phyloP scores from a whole-genome alignment of 495 filamentous ascomycete genomes.

The Aspergillus ostianus region DNA sequence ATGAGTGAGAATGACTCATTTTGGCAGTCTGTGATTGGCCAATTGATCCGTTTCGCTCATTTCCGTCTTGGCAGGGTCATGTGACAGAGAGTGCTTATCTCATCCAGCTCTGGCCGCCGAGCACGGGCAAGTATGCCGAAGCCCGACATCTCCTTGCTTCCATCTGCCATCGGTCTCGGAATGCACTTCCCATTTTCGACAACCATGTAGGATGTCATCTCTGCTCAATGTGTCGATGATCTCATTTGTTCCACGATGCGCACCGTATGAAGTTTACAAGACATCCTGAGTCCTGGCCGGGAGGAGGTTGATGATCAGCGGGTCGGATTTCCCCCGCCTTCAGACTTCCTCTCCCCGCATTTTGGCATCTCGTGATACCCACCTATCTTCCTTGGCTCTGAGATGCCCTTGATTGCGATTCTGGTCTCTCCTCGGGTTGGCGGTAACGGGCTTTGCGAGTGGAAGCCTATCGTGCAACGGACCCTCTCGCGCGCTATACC shows the following conservation, averaged over 20 bases:
- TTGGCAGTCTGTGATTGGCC: constrained; percentile 2
- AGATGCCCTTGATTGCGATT: background rate
- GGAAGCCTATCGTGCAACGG: no score
- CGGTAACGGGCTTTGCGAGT: no score
- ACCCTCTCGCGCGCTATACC: background rate
- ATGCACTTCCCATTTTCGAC: background rate
- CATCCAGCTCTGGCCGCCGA: no score
- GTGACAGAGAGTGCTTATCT: no score
- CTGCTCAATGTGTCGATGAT: background rate
- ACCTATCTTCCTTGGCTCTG: background rate
- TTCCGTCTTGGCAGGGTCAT: no score
- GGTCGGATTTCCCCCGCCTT: constrained; percentile 2
- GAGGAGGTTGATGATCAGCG: background rate
- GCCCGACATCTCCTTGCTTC: background rate
- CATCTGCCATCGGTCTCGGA: background rate
- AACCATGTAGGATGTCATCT: background rate
- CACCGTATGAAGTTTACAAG: background rate
- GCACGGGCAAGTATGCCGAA: no score
- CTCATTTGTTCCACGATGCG: background rate
- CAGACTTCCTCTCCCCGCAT: constrained; percentile 2
- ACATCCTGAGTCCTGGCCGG: background rate
- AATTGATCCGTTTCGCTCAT: background rate
- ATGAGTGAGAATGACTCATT: constrained; percentile 17
- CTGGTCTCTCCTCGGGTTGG: background rate
- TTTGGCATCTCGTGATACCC: constrained; percentile 2